Evolutionary conservation across 768 basidiomycete species (phyloP), one percentile per base, ranked within the genome.

Genomic region (Pleurotus giganteus): DNA sequence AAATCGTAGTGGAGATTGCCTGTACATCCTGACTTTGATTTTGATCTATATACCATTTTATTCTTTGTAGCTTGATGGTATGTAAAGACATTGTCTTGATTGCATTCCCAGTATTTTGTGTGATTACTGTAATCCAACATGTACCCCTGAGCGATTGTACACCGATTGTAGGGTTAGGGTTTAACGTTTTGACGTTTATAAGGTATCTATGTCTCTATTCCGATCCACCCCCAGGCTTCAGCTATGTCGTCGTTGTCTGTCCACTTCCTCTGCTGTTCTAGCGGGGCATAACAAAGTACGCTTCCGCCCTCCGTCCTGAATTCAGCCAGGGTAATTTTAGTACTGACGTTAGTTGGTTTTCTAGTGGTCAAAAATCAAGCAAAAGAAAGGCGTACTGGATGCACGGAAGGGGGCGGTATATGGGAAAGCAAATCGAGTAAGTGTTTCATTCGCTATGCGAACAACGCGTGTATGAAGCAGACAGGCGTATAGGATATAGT

Each of bases 321-420:
- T 17, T 11, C 17, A 19, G 6, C 12, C 15, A 26, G 11, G 13
- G 3, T 45, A 15, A 24, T 42, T 61, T 15, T 7, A 41, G 19
- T 11, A 17, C 39, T 41, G 19, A 41, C 11, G 41, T 24, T 9
- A 2, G 17, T 17, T 34, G 23, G 17, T 41, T 42, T 49, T 52
- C 8, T 56, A 88, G 86, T 88, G 86, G 86, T 86, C 86, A 0
- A 88, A 88, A 76, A 88, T 88, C 63, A 86, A 87, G 63, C 78
- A 84, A 53, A 80, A 75, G 63, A 89, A 89, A 62, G 86, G 84
- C 15, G 69, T 74, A n/a, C 81, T 77, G 58, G 87, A 89, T 63
- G 72, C 74, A 6, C 78, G 81, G 60, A 86, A 80, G 64, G 80
- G 84, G 50, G 71, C 72, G 39, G 43, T 84, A n/a, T 86, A 82